Base-by-base conservation (phyloP, 2,329 filamentous ascomycete genomes). In the Lecanicillium sp. region DNA sequence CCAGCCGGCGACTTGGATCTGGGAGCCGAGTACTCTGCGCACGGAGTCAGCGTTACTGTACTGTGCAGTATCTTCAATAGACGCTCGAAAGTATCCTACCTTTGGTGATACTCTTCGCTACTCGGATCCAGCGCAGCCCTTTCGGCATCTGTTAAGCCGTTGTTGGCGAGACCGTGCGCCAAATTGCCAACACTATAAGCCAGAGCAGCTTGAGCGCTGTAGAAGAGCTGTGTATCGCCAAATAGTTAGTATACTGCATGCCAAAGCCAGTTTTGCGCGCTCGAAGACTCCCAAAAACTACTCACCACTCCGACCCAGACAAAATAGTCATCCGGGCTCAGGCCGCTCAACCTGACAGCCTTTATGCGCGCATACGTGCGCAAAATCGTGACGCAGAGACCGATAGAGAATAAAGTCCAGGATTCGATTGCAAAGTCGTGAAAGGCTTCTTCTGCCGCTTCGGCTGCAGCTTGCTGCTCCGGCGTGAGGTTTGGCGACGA, bases 1-100 rank as follows among this genome's bases (percentile, higher is more conserved):
- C 73, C 73, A 78, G 3, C 72, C 70, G 1, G 68, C 55, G 3
- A 80, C 50, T 43, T 78, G 72, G 0, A 73, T 66, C 47, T 78
- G 78, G 9, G 72, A 74, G 0, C 75, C 75, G 3, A 65, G 53
- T 0, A 75, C 58, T n/a, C 74, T 67, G 12, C 14, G 5, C 20
- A n/a, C n/a, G n/a, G n/a, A n/a, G n/a, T n/a, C n/a, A 12, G 32
- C 17, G 22, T 15, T 2, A 4, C 14, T 19, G 27, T 12, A 13
- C 15, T 16, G 9, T 9, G 19, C 15, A 19, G 9, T 13, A 25
- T 18, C 2, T 9, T 35, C 16, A 35, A 17, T 17, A 8, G 8
- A 2, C 11, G 9, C n/a, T 7, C 11, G n/a, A 27, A 6, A 28
- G 12, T 11, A 9, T 34, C 53, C 19, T 42, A 60, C 60, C 62